These are phyloP conservation scores for Primulina tabacum DNA, from an alignment of 257 asterid genomes.

Conservation along the genomic window DNA sequence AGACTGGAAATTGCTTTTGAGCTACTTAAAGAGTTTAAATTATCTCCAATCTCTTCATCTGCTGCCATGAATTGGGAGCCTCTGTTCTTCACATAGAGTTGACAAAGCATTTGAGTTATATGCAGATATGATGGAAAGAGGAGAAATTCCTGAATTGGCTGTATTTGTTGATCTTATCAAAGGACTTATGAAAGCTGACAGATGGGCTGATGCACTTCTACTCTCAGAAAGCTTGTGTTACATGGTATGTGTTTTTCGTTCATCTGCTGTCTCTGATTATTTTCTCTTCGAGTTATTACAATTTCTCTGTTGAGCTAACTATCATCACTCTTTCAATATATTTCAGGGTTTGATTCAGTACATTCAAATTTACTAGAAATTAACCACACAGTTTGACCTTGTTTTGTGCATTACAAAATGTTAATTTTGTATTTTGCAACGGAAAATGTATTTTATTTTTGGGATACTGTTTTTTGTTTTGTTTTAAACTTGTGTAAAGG, in stretches of 20 bases:
- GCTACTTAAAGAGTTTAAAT: conserved; percentile 58
- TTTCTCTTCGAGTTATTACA: neutral
- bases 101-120: conserved; percentile 70
- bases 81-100: conserved; percentile 46
- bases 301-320: conserved; percentile 7
- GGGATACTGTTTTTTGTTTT: neutral
- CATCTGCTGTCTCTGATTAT: neutral
- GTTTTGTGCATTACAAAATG: neutral
- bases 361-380: neutral
- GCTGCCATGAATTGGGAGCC: conserved; percentile 45
- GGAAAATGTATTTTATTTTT: neutral
- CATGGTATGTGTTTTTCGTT: conserved; percentile 45
- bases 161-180: conserved; percentile 59
- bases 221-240: conserved; percentile 66
- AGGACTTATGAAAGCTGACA: conserved; percentile 55
- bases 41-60: conserved; percentile 31
- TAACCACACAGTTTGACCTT: neutral
- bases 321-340: neutral
- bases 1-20: conserved; percentile 68
- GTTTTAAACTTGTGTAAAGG: neutral
- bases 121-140: conserved; percentile 50
- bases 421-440: too few species aligned
- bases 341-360: neutral
- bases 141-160: conserved; percentile 56
- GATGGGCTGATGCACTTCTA: conserved; percentile 75